Conservation (phyloP, 2,329 filamentous ascomycete genomes). For the Aspergillus quadrilineatus region DNA sequence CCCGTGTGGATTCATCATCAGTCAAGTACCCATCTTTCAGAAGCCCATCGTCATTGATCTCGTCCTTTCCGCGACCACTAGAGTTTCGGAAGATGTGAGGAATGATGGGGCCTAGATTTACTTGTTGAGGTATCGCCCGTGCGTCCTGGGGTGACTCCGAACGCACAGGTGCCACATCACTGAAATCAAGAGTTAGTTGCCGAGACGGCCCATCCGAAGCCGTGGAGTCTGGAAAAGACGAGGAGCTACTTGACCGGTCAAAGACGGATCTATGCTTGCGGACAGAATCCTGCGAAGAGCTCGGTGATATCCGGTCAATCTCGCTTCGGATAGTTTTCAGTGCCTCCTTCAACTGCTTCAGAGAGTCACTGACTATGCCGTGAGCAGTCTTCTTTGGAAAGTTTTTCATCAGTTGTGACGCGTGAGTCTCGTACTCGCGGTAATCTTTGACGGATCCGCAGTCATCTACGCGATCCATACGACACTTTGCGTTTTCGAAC, state of each 20-base stretch:
- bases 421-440: constrained; percentile 50
- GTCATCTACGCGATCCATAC: constrained; percentile 38
- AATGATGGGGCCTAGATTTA: constrained; percentile 34
- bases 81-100: constrained; percentile 35
- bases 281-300: constrained; percentile 40
- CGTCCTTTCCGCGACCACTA: constrained; percentile 30
- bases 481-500: constrained; percentile 42
- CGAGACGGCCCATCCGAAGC: constrained; percentile 37
- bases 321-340: constrained; percentile 41
- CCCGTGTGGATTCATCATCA: constrained; percentile 31
- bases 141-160: constrained; percentile 39
- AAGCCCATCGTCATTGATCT: constrained; percentile 34
- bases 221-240: constrained; percentile 44
- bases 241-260: constrained; percentile 48
- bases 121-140: constrained; percentile 19
- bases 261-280: constrained; percentile 46
- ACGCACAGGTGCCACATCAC: constrained; percentile 27
- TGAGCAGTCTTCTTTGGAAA: constrained; percentile 36
- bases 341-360: constrained; percentile 34
- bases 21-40: constrained; percentile 23
- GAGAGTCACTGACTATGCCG: constrained; percentile 35
- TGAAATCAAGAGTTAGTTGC: constrained; percentile 34
- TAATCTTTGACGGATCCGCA: constrained; percentile 47
- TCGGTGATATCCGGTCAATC: constrained; percentile 45
- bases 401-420: constrained; percentile 39